Conservation (phyloP, 345 rosid genomes). For the Aquilaria malaccensis region DNA sequence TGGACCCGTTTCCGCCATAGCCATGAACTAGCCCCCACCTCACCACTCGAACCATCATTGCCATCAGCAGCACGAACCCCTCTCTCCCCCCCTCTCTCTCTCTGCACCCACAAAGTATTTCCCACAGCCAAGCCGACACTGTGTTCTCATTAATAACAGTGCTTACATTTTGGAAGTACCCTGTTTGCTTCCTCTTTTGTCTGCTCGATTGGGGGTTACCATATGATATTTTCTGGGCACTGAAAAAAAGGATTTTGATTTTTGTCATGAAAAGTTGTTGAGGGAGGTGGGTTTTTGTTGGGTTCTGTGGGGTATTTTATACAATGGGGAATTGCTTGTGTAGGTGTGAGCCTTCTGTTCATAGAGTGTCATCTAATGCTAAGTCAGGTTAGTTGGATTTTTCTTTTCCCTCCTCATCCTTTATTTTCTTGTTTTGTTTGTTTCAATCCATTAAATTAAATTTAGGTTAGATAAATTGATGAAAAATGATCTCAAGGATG, state of each 20-base stretch:
- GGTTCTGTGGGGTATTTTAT: conserved; percentile 15
- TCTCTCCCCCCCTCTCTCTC: conserved; percentile 7
- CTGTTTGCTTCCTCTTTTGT: conserved; percentile 13
- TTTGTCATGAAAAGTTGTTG: conserved; percentile 17
- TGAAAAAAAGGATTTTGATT: conserved; percentile 10
- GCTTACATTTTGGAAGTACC: conserved; percentile 2
- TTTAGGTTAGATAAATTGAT: background rate
- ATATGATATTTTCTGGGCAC: background rate
- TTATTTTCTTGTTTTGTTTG: background rate
- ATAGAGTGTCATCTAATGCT: conserved; percentile 78
- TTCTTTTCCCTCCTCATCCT: background rate
- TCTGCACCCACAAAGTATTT: conserved; percentile 9
- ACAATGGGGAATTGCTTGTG: conserved; percentile 87
- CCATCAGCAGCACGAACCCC: conserved; percentile 13
- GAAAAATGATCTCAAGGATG: background rate
- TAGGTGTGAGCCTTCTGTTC: conserved; percentile 60
- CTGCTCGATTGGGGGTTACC: conserved; percentile 9
- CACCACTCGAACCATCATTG: conserved; percentile 34
- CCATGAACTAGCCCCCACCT: conserved; percentile 44
- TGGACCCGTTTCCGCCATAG: conserved; percentile 61
- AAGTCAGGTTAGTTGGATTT: conserved; percentile 62
- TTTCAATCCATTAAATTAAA: background rate
- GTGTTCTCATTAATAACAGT: background rate
- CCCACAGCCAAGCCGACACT: conserved; percentile 12
- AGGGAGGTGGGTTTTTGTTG: conserved; percentile 12